These are phyloP conservation scores for Xerocomus minutiporus DNA, from an alignment of 1,284 basidiomycete species.

Conservation along the genomic window DNA sequence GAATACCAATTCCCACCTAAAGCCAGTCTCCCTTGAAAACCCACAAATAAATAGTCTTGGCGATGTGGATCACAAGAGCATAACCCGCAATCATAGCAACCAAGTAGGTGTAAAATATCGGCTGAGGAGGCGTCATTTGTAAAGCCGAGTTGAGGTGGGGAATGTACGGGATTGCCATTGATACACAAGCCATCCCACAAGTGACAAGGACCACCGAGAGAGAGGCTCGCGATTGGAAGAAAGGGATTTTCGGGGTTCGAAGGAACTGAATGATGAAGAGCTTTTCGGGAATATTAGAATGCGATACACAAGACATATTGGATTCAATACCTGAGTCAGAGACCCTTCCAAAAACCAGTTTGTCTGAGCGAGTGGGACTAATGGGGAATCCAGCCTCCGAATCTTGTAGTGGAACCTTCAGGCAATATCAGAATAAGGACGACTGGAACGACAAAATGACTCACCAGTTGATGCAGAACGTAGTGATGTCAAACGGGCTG, in stretches of 20 bases:
- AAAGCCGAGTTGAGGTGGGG: slow-evolving; percentile 31
- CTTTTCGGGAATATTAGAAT: slow-evolving; percentile 16
- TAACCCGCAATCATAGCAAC: slow-evolving; percentile 21
- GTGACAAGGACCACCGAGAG: slow-evolving; percentile 25
- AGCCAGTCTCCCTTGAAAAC: slow-evolving; percentile 31
- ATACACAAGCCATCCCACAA: slow-evolving; percentile 31
- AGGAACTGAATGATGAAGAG: slow-evolving; percentile 34
- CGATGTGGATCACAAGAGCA: slow-evolving; percentile 26
- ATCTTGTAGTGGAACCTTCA: slow-evolving; percentile 32
- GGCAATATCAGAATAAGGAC: background rate
- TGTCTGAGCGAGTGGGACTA: slow-evolving; percentile 30
- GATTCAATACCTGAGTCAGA: slow-evolving; percentile 27
- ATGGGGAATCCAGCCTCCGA: slow-evolving; percentile 25
- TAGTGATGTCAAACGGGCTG: slow-evolving; percentile 32
- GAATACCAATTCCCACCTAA: slow-evolving; percentile 1
- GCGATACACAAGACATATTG: background rate
- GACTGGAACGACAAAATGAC: background rate
- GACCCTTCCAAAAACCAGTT: slow-evolving; percentile 33
- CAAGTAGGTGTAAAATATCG: slow-evolving; percentile 29
- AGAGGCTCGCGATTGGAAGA: slow-evolving; percentile 32
- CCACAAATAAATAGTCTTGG: slow-evolving; percentile 25
- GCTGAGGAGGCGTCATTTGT: slow-evolving; percentile 29
- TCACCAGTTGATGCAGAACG: slow-evolving; percentile 29
- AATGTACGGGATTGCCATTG: slow-evolving; percentile 34
- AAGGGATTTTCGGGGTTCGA: slow-evolving; percentile 29